Percentiles rank a stretch among this genome's conserved stretches.
Conservation (phyloP, 2,329 filamentous ascomycete genomes). For the Talaromyces sp. region DNA sequence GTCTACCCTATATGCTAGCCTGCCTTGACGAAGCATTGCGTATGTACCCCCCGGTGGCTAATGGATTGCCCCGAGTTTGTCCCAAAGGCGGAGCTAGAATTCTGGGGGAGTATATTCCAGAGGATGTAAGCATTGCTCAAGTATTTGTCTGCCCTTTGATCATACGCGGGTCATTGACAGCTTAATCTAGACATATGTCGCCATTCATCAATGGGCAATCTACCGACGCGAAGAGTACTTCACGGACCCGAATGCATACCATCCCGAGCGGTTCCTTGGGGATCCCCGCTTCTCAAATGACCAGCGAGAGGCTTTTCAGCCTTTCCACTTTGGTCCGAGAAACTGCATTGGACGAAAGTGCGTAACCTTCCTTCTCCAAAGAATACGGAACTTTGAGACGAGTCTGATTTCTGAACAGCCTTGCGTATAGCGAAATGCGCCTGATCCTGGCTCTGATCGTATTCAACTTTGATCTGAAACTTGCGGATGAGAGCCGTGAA, state of each 20-base stretch:
- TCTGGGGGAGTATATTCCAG: constrained; percentile 24
- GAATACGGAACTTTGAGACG: no score
- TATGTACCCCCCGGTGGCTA: constrained; percentile 37
- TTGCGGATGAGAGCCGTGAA: constrained; percentile 35
- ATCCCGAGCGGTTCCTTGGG: constrained; percentile 43
- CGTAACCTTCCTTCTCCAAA: constrained; percentile 21
- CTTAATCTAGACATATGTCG: constrained; percentile 38
- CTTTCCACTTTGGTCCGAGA: constrained; percentile 49
- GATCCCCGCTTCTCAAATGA: constrained; percentile 39
- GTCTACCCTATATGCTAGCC: constrained; percentile 41
- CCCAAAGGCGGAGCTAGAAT: constrained; percentile 22
- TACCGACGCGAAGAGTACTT: constrained; percentile 47
- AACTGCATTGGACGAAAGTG: constrained; percentile 53
- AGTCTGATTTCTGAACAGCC: no score
- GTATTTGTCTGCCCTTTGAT: not conserved
- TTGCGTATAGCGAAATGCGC: constrained; percentile 52
- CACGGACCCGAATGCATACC: constrained; percentile 43
- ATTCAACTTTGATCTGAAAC: constrained; percentile 49
- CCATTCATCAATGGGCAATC: constrained; percentile 46
- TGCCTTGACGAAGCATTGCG: constrained; percentile 44
- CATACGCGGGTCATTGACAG: not conserved
- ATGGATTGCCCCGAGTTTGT: constrained; percentile 23
- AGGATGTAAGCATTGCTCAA: constrained; percentile 18
- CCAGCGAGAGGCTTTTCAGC: constrained; percentile 44
- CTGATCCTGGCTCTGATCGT: constrained; percentile 48